These are phyloP conservation scores for Rhizopogon vulgaris DNA, from an alignment of 768 basidiomycete species.

Conservation along the genomic window DNA sequence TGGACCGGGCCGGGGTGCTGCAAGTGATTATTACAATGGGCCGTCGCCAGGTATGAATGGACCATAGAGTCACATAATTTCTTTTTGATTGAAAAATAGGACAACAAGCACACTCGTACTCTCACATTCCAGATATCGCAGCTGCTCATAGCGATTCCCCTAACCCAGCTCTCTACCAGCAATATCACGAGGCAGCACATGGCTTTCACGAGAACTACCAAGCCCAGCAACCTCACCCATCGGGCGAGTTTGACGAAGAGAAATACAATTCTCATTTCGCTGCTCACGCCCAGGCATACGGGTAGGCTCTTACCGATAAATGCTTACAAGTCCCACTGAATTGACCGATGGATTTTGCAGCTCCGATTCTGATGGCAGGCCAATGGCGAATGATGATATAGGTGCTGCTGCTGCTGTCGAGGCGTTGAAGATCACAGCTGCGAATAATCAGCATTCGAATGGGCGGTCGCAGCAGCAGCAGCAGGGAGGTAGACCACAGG, in stretches of 20 bases:
- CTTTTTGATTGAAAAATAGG: constrained; percentile 3
- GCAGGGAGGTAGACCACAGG: constrained; percentile 1
- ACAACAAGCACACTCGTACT: constrained; percentile 14
- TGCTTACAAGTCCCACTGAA: background rate
- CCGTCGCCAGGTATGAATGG: background rate
- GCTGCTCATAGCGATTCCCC: constrained; percentile 6
- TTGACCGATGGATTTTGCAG: background rate
- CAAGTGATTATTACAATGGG: constrained; percentile 2
- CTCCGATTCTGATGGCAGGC: constrained; percentile 5
- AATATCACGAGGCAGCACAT: constrained; percentile 15
- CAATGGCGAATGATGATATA: constrained; percentile 22
- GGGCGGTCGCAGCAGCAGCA: background rate
- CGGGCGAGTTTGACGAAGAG: constrained; percentile 5
- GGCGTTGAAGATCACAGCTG: constrained; percentile 22
- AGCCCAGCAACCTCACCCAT: constrained; percentile 4
- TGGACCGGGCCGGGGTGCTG: background rate
- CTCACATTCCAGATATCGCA: constrained; percentile 12
- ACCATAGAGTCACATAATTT: background rate
- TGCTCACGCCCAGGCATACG: constrained; percentile 27
- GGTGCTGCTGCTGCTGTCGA: constrained; percentile 26
- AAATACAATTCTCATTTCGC: constrained; percentile 15
- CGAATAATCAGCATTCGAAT: constrained; percentile 3
- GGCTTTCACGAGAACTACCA: constrained; percentile 19
- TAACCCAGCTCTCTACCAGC: constrained; percentile 10
- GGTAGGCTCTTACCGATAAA: constrained; percentile 11